Base-by-base conservation (phyloP, 2,329 filamentous ascomycete species). In the Sclerotinia sclerotiorum region DNA sequence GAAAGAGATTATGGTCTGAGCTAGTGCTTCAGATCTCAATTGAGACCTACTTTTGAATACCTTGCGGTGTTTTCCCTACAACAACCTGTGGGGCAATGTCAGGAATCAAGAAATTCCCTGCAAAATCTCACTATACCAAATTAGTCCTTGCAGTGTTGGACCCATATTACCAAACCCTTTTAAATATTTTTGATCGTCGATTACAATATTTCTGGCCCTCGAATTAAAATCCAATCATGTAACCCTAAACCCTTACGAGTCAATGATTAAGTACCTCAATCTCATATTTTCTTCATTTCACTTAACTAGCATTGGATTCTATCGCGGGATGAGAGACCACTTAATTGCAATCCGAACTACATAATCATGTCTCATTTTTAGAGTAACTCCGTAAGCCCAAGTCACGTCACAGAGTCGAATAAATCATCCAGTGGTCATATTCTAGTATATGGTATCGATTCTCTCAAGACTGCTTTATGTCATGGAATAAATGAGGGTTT, bases 141-240 rank as follows among this genome's bases (percentile, higher is more conserved):
- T 44, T n/a, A 44, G 65, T 57, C 44, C 32, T 49, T 51, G 54
- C 46, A 17, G 44, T 11, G 24, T 7, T 51, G 32, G 29, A 51
- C 42, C 32, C 55, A 60, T 67, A 51, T 13, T n/a, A 60, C 21
- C 46, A 67, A 51, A 10, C 17, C 24, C 3, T 44, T 42, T 58
- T 17, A 7, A 32, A 17, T 19, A 19, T n/a, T 44, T 42, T 42
- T 21, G 19, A n/a, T 32, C 52, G 29, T n/a, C 56, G 15, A 60
- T 51, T 39, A 51, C 13, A 35, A 27, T 49, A 19, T 29, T 54
- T 19, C 39, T 32, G 19, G 51, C 58, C 46, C 46, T 62, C 7
- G 29, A 64, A 55, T 55, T 10, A 10, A 44, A 65, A 42, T 29
- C 35, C 5, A 32, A 44, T 17, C 6, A 19, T 56, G 35, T 24